phyloP scores from a whole-genome alignment of 2,329 filamentous ascomycete species.

The Tothia fuscella region DNA sequence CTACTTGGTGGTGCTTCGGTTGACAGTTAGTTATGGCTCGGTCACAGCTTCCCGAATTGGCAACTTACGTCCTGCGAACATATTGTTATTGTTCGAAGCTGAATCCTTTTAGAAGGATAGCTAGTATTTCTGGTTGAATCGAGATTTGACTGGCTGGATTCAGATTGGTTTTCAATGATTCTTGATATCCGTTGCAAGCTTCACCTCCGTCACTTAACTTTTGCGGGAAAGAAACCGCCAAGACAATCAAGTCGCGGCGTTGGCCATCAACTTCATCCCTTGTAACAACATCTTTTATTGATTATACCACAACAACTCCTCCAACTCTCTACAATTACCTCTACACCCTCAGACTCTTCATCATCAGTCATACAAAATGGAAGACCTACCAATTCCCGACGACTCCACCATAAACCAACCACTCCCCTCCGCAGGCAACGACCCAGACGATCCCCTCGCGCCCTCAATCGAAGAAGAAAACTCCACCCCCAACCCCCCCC shows the following conservation, averaged over 20 bases:
- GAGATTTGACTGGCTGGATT: too few species aligned
- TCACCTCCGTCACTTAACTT: background rate
- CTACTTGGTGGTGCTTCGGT: conserved; percentile 6
- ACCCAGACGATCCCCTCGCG: conserved; percentile 10
- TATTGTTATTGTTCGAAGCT: background rate
- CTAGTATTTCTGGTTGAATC: too few species aligned
- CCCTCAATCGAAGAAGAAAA: conserved; percentile 12
- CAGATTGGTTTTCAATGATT: background rate
- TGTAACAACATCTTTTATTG: background rate
- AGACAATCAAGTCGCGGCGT: background rate
- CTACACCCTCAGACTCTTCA: background rate
- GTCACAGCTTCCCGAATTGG: background rate
- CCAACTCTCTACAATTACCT: background rate
- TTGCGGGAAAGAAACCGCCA: background rate
- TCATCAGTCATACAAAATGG: conserved; percentile 6
- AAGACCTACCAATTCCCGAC: conserved; percentile 8
- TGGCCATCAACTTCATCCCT: background rate
- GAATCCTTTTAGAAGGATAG: background rate
- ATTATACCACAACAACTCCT: background rate
- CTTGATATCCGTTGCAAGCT: background rate
- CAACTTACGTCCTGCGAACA: conserved; percentile 3
- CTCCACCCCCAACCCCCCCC: conserved; percentile 7
- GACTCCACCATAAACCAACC: background rate
- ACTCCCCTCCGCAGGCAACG: conserved; percentile 8
- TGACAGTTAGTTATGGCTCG: background rate